phyloP scores from a whole-genome alignment of 179 eudicot species.

The Spinacia oleracea region DNA sequence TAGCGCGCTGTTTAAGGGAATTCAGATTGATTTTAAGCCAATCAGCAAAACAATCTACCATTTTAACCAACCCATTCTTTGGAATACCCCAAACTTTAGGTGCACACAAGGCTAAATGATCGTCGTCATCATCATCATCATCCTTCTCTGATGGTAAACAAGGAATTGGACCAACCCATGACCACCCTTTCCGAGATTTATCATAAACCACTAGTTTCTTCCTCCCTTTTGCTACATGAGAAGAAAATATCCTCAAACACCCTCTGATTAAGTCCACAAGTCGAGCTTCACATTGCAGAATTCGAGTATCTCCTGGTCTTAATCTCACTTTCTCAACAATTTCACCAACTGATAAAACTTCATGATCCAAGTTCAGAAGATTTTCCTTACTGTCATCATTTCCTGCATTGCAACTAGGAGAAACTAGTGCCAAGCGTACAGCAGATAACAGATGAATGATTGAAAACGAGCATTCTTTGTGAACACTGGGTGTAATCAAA shows the following conservation, averaged over 20 bases:
- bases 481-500: constrained; percentile 49
- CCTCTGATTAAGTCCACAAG: constrained; percentile 60
- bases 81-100: constrained; percentile 62
- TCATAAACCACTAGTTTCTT: constrained; percentile 43
- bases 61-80: constrained; percentile 41
- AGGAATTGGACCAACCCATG: constrained; percentile 54
- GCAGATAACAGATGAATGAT: constrained; percentile 62
- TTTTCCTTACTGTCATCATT: constrained; percentile 19
- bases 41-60: constrained; percentile 56
- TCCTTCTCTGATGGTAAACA: constrained; percentile 23
- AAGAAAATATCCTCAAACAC: constrained; percentile 48
- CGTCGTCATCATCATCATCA: too few relatives aligned
- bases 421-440: constrained; percentile 50
- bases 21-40: constrained; percentile 56
- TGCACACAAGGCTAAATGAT: constrained; percentile 34
- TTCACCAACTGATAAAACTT: constrained; percentile 39
- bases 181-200: constrained; percentile 49
- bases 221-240: constrained; percentile 57
- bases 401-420: constrained; percentile 27
- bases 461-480: constrained; percentile 53
- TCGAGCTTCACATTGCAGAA: constrained; percentile 54
- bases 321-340: constrained; percentile 54
- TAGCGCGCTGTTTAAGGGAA: constrained; percentile 45
- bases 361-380: constrained; percentile 25
- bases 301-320: constrained; percentile 57